Conservation (phyloP, 2,329 filamentous ascomycete species). For the Ophiocordyceps camponoti-rufipedis region DNA sequence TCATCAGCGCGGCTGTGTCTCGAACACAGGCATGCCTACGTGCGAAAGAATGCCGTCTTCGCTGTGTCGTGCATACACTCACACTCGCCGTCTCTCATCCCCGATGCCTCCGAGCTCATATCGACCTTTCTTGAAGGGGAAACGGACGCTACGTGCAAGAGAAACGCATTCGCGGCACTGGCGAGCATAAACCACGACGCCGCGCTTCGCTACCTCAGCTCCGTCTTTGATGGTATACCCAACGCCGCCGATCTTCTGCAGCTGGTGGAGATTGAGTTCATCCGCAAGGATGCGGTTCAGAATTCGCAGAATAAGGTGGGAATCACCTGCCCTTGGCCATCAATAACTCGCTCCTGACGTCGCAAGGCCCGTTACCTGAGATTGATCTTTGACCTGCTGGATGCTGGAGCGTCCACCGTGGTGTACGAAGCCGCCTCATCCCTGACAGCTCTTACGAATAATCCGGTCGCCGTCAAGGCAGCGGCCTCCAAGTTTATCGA, state of each 20-base stretch:
- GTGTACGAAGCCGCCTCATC: constrained; percentile 96
- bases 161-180: constrained; percentile 89
- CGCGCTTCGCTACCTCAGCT: constrained; percentile 71
- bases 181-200: constrained; percentile 86
- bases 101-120: constrained; percentile 86
- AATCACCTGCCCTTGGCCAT: constrained; percentile 2
- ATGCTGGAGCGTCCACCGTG: constrained; percentile 83
- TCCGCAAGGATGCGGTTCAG: constrained; percentile 88
- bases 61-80: constrained; percentile 83
- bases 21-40: constrained; percentile 91
- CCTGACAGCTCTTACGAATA: constrained; percentile 80
- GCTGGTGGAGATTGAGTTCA: constrained; percentile 89
- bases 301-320: constrained; percentile 84
- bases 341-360: constrained; percentile 8
- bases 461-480: constrained; percentile 94
- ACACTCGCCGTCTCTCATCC: constrained; percentile 81
- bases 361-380: constrained; percentile 67
- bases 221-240: constrained; percentile 80
- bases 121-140: constrained; percentile 78
- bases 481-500: constrained; percentile 94
- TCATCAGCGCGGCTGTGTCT: constrained; percentile 84
- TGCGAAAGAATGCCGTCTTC: constrained; percentile 95
- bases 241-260: constrained; percentile 91
- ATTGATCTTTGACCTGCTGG: constrained; percentile 89
- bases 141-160: constrained; percentile 88